Percentiles rank a stretch among this genome's conserved stretches.
Conservation (phyloP, 2,329 filamentous ascomycete species). For the Microascus cirrosus region DNA sequence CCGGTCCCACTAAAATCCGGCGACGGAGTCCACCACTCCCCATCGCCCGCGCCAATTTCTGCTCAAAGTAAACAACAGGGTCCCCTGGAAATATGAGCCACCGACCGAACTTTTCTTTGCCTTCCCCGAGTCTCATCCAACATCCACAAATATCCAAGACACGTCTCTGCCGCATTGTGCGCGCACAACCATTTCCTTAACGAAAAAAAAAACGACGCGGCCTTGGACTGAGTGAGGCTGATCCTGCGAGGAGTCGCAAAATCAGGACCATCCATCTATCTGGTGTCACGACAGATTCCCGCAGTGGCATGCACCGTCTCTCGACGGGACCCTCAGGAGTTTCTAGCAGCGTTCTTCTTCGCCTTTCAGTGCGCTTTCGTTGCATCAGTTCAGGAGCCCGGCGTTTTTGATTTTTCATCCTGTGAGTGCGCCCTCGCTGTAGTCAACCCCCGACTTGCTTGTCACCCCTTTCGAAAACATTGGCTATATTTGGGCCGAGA, state of each 20-base stretch:
- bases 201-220: background rate
- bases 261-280: background rate
- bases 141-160: background rate
- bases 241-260: background rate
- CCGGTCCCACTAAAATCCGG: background rate
- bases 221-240: background rate
- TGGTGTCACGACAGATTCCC: background rate
- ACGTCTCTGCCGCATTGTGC: background rate
- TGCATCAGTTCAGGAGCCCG: slow-evolving; percentile 3
- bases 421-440: background rate
- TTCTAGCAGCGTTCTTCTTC: background rate
- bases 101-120: slow-evolving; percentile 1
- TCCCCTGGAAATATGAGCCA: background rate
- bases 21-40: background rate
- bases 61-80: background rate
- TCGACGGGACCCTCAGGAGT: background rate
- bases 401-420: slow-evolving; percentile 1
- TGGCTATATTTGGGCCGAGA: background rate
- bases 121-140: background rate
- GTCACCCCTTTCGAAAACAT: background rate
- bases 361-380: background rate
- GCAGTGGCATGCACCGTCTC: background rate
- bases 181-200: background rate
- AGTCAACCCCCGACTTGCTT: background rate
- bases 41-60: background rate